Evolutionary conservation across 1,139 yeast species (phyloP), one percentile per base, ranked within the genome.

Genomic region (Yamadazyma friedrichii): DNA sequence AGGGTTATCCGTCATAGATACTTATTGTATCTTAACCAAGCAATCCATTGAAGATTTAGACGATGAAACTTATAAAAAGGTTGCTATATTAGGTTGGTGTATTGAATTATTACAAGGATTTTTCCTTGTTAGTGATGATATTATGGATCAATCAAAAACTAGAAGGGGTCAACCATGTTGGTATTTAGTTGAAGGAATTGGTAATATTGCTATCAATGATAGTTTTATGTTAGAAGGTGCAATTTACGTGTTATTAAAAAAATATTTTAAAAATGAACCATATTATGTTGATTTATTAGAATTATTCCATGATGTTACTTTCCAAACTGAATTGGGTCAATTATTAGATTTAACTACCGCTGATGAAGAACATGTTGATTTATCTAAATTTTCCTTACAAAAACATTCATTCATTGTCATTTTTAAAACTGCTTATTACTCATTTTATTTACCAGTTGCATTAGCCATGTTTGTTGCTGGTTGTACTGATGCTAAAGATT

Each of bases 91-190:
- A 53, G 99, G 99, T 15, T 94, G 98, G 98, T 78, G 91, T 53
- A 82, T 94, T 54, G 99, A 94, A 68, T 76, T 93, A 54, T 76
- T 93, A 55, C 99, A 94, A 68, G 98, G 97, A 2, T 93, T 88
- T 65, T 94, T 94, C 73, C 76, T 94, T 55, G 98, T 94, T 41
- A 95, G 98, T 29, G 99, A 94, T 64, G 99, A 94, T 64, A 94
- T 94, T 80, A 94, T 94, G 99, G 99, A 94, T 66, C 82, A 82
- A 53, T 88, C 97, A 30, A 86, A 88, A 65, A 94, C 98, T 36
- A 87, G 99, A 75, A 84, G 99, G 63, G 98, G 97, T 42, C 98
- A 93, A 66, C 93, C 96, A 53, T 94, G 99, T 70, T 94, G 98
- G 98, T 94, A 91, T 71, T 83, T 72, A 58, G 78, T 70, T 40